Conservation (phyloP, 352 stramenopile genomes). For the Blastocystis hominis region DNA sequence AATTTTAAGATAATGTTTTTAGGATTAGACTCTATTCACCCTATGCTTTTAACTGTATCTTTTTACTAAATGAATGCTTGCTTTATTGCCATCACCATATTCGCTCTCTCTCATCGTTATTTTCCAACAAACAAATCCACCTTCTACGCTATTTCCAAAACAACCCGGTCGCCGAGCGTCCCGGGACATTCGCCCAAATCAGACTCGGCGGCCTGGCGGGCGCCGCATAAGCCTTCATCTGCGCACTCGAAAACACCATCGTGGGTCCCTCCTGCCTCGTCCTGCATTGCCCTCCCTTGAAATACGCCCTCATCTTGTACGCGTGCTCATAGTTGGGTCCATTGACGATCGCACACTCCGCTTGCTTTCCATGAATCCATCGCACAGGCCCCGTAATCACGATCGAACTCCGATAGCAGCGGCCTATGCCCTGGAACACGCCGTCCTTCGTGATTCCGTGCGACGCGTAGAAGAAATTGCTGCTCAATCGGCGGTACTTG, state of each 20-base stretch:
- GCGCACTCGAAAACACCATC: background rate
- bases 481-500: constrained; percentile 6
- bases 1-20: too few relatives aligned
- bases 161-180: background rate
- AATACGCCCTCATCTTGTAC: background rate
- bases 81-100: too few relatives aligned
- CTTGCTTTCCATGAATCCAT: background rate
- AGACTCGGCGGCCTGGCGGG: background rate
- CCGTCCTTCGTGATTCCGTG: background rate
- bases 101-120: background rate
- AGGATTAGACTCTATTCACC: too few relatives aligned
- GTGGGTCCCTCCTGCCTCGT: background rate
- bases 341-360: background rate
- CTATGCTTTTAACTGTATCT: too few relatives aligned
- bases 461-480: constrained; percentile 21
- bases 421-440: background rate
- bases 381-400: background rate
- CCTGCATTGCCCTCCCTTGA: background rate
- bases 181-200: background rate
- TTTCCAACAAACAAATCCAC: background rate
- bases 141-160: background rate
- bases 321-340: background rate
- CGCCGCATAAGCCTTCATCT: background rate
- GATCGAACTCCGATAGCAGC: constrained; percentile 8
- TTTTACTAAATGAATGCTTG: too few relatives aligned